Evolutionary conservation across 2,329 filamentous ascomycete genomes (phyloP).

Genomic region (Alternaria novae-zelandiae): DNA sequence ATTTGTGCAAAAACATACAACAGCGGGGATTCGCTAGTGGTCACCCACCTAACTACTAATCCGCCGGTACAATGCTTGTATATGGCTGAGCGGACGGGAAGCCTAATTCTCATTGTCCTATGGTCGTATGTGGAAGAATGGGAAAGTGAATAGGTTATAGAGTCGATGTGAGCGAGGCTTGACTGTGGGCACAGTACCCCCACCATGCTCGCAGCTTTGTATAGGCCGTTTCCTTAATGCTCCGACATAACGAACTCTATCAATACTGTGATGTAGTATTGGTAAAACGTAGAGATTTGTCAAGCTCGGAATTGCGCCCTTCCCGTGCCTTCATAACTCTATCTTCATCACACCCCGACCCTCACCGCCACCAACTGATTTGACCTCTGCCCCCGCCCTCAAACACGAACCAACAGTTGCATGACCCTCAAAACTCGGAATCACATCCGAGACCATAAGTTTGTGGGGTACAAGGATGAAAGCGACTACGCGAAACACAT

Average conservation of each 20-base stretch:
- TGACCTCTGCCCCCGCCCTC: background rate
- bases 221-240: background rate
- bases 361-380: background rate
- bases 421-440: background rate
- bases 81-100: too few species aligned
- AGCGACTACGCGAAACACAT: background rate
- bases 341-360: background rate
- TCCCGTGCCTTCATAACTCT: background rate
- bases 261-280: background rate
- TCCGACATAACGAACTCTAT: background rate
- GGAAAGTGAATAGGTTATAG: accelerated
- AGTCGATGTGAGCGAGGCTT: background rate
- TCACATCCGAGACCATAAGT: background rate
- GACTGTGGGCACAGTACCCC: background rate
- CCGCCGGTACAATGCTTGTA: too few species aligned
- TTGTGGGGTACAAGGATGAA: background rate
- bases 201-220: background rate
- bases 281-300: background rate
- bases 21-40: too few species aligned
- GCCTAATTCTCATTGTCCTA: too few species aligned
- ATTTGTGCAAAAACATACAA: too few species aligned
- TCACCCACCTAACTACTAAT: too few species aligned
- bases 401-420: background rate
- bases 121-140: background rate
- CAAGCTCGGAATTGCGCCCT: background rate